Evolutionary conservation across 192 early-diverging fungal genomes (phyloP).

Genomic region (Backusella parvicylindrica): DNA sequence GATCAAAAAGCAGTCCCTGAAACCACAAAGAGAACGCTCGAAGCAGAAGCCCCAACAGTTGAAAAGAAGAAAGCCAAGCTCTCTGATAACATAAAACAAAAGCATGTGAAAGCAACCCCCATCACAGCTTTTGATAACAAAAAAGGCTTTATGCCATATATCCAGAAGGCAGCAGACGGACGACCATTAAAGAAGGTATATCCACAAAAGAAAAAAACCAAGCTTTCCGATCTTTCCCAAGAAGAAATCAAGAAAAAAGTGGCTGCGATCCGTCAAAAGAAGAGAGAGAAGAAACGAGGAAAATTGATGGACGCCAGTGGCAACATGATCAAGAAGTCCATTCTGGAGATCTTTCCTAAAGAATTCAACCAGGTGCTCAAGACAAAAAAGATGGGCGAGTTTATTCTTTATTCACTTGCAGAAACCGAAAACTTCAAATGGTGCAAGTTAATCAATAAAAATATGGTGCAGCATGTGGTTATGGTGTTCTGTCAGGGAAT

Average conservation of each 20-base stretch:
- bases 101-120: neutral
- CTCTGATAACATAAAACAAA: neutral
- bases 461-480: slow-evolving; percentile 34
- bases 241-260: slow-evolving; percentile 5
- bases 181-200: neutral
- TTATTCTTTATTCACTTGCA: slow-evolving; percentile 40
- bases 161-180: neutral
- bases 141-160: neutral
- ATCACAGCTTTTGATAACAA: neutral
- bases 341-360: slow-evolving; percentile 7
- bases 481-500: slow-evolving; percentile 41
- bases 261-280: neutral
- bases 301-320: neutral
- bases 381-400: slow-evolving; percentile 40
- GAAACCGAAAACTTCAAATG: slow-evolving; percentile 34
- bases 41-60: slow-evolving; percentile 7
- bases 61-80: neutral
- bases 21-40: neutral
- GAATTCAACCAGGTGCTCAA: neutral
- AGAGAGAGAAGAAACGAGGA: neutral
- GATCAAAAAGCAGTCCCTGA: neutral
- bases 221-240: neutral
- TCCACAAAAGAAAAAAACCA: slow-evolving; percentile 1
- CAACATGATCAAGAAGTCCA: neutral
- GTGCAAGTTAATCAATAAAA: slow-evolving; percentile 33